Evolutionary conservation across 768 basidiomycete genomes (phyloP).

Genomic region (Psilocybe subaeruginosa): DNA sequence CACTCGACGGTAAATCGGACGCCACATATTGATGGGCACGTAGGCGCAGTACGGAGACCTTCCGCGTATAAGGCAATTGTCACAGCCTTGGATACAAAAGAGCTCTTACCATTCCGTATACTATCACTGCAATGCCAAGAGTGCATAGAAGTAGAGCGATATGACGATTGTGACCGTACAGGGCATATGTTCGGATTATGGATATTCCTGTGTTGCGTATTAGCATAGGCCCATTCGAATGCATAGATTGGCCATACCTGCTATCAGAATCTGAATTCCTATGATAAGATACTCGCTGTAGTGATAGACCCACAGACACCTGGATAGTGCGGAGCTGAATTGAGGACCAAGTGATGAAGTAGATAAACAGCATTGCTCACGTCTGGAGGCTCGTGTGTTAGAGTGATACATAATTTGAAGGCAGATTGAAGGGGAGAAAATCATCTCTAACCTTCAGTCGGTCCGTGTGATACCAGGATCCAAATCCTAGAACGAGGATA

Average conservation of each 20-base stretch:
- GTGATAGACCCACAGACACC: not conserved
- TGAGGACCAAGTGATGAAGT: too few relatives aligned
- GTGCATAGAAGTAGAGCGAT: constrained; percentile 5
- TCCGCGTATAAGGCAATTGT: not conserved
- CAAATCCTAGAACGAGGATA: constrained; percentile 28
- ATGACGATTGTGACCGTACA: constrained; percentile 8
- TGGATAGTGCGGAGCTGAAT: not conserved
- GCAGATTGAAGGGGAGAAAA: too few relatives aligned
- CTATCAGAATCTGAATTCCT: constrained; percentile 2
- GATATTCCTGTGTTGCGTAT: constrained; percentile 1
- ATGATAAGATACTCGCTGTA: constrained; percentile 1
- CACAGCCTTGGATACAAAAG: not conserved
- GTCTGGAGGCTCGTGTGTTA: not conserved
- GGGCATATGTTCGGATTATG: constrained; percentile 11
- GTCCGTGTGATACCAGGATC: constrained; percentile 7
- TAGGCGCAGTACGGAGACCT: not conserved
- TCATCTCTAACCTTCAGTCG: not conserved
- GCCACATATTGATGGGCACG: not conserved
- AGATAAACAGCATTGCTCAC: not conserved
- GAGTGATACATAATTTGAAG: too few relatives aligned
- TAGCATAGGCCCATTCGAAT: too few relatives aligned
- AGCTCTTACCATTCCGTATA: not conserved
- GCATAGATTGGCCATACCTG: not conserved
- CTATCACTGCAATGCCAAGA: not conserved
- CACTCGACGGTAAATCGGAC: not conserved